Base-by-base conservation (phyloP, 2,329 filamentous ascomycete genomes). In the Colletotrichum sp. region DNA sequence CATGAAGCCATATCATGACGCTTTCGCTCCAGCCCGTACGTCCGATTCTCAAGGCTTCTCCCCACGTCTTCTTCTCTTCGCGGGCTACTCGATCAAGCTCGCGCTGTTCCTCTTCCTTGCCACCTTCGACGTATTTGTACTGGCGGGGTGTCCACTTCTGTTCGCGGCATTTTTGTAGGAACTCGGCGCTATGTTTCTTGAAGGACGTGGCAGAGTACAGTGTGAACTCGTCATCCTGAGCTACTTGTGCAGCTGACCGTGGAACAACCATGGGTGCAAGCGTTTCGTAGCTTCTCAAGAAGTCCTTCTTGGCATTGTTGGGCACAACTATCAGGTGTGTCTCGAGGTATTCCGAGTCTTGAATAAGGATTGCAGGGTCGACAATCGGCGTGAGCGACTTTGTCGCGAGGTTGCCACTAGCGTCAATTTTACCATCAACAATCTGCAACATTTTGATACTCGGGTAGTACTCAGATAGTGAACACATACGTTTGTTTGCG, bases 1-100 rank as follows among this genome's bases (percentile, higher is more conserved):
- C 94, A 83, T 99, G 97, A 66, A 98, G 91, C 95, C 96, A 98
- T 70, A 96, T 94, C 95, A 98, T 98, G 79, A 98, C 95, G 77
- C 94, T 94, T 87, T 99, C 97, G 82, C 95, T 96, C 92, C 97
- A 99, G 19, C 95, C 96, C n/a, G 95, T 98, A 77, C 96, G 90
- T 16, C 94, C 95, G 80, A 98, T 90, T 78, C 96, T 91, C 82
- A 99, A 85, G 5, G 96, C 96, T 86, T 99, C 96, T 13, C 95
- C 96, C 92, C 96, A 98, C 4, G 98, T 90, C 87, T 97, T 98
- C 85, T 94, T 92, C 87, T 98, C 96, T 83, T 98, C 96, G 79
- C 92, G 93, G 74, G 92, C 91, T 65, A 98, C 91, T 75, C 93
- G 92, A 80, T 96, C 94, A 34, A 98, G 89, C 87, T 99, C 96